phyloP scores from a whole-genome alignment of 2,329 filamentous ascomycete genomes.

The Sporothrix globosa region DNA sequence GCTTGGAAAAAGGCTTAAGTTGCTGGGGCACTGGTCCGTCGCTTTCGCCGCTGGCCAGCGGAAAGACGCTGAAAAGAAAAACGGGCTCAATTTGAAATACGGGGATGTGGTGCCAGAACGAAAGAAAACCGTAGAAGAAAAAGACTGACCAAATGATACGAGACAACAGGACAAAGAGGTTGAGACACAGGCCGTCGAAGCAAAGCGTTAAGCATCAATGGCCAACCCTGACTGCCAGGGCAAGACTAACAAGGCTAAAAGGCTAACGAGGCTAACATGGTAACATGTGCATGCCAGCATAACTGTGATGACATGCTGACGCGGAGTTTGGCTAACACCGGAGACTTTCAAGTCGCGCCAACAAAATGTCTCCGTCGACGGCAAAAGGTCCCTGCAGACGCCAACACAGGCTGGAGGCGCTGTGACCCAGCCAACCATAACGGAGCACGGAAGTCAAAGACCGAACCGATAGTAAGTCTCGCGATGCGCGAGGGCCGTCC shows the following conservation, averaged over 20 bases:
- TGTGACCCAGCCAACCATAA: not conserved
- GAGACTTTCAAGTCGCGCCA: not conserved
- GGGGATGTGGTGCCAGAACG: not conserved
- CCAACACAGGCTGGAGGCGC: not conserved
- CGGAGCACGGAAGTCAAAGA: too few species aligned
- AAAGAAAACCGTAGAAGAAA: not conserved
- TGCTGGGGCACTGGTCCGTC: not conserved
- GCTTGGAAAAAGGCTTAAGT: not conserved
- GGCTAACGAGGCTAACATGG: not conserved
- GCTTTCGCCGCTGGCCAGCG: not conserved
- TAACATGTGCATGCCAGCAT: not conserved
- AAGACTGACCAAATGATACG: not conserved
- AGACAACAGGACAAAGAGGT: not conserved
- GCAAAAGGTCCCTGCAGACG: not conserved
- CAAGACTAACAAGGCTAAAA: too few species aligned
- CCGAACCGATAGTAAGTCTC: too few species aligned
- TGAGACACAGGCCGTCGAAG: too few species aligned
- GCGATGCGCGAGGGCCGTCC: too few species aligned
- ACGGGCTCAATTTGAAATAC: not conserved
- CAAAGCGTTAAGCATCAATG: too few species aligned
- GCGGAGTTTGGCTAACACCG: not conserved
- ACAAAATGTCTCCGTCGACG: not conserved
- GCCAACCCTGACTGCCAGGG: too few species aligned
- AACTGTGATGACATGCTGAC: too few species aligned
- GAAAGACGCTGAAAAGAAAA: not conserved